Base-by-base conservation (phyloP, 768 basidiomycete genomes). In the Tubosaeta brunneosetosa region DNA sequence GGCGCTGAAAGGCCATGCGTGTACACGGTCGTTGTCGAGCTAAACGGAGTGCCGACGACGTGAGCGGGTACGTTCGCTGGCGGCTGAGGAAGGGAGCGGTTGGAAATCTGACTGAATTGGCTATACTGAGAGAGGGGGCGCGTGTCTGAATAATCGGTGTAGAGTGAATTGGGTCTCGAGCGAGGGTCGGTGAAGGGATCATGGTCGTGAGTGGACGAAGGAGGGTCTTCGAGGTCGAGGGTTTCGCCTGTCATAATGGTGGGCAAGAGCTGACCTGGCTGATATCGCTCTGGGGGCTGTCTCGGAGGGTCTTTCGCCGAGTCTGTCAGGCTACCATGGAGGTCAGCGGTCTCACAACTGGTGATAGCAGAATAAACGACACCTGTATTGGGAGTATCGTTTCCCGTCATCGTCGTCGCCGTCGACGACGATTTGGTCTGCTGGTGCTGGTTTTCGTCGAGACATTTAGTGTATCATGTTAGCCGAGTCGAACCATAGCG, bases 191-290 rank as follows among this genome's bases (percentile, higher is more conserved):
- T 51, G 50, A 64, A 62, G 12, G 68, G 63, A 50, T 73, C 72
- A 4, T 61, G 58, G 47, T 66, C 71, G 19, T 68, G 67, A 40
- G 62, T 49, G n/a, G 63, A 61, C 14, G 54, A 55, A 36, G 66
- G 59, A 36, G 62, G 48, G 16, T 71, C 71, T 4, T 78, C 76
- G 9, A 83, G 62, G 45, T 84, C 77, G 17, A 85, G 72, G 0
- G 83, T 84, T 65, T 85, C 83, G 32, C 84, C 84, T 6, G 84
- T 85, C 49, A 80, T 71, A 40, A 85, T 85, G 0, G 84, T 83
- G 32, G 73, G 78, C 14, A 85, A 70, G 47, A 74, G 74, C 60
- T 84, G 82, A 3, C 83, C 84, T 25, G 81, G 84, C 51, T 82
- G 77, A 56, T 85, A 85, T 49, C 76, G 77, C 25, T 61, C 69